A percentile compares a stretch with the other conserved stretches of the same genome.
Conservation (phyloP, 805 yeast genomes). For the Lachancea sp. region DNA sequence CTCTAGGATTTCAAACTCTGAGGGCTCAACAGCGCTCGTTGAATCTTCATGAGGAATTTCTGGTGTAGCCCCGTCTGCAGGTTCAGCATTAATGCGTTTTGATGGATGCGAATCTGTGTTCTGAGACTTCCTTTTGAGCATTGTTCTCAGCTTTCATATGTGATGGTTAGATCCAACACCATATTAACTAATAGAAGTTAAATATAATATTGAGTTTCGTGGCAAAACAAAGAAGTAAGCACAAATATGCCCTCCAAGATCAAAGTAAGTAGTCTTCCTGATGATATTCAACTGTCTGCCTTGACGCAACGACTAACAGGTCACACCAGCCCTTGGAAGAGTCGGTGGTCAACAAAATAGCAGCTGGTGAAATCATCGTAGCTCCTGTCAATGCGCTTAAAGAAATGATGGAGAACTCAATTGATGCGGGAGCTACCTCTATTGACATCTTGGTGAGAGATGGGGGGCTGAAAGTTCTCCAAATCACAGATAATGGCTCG, state of each 20-base stretch:
- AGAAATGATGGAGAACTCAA: slow-evolving; percentile 85
- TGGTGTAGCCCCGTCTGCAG: background rate
- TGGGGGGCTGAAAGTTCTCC: slow-evolving; percentile 83
- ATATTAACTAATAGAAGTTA: background rate
- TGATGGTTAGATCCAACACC: too few species aligned
- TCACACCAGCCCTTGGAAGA: slow-evolving; percentile 43
- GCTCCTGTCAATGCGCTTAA: slow-evolving; percentile 93
- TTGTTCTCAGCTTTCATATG: too few species aligned
- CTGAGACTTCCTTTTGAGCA: background rate
- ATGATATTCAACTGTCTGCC: too few species aligned
- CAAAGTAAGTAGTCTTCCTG: slow-evolving; percentile 1
- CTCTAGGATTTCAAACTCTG: slow-evolving; percentile 30
- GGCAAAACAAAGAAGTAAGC: background rate
- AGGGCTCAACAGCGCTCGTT: background rate
- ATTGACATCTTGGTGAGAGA: slow-evolving; percentile 82
- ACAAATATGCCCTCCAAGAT: background rate
- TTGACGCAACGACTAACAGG: background rate
- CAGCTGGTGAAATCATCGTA: slow-evolving; percentile 94
- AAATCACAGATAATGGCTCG: slow-evolving; percentile 81
- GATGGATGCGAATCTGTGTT: background rate
- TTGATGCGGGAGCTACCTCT: slow-evolving; percentile 73
- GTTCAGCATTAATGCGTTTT: too few species aligned
- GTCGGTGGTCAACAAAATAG: slow-evolving; percentile 79
- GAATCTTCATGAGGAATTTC: background rate
- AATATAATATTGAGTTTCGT: background rate